Conservation (phyloP, 1,284 basidiomycete genomes). For the Pseudozyma tsukubaensis region DNA sequence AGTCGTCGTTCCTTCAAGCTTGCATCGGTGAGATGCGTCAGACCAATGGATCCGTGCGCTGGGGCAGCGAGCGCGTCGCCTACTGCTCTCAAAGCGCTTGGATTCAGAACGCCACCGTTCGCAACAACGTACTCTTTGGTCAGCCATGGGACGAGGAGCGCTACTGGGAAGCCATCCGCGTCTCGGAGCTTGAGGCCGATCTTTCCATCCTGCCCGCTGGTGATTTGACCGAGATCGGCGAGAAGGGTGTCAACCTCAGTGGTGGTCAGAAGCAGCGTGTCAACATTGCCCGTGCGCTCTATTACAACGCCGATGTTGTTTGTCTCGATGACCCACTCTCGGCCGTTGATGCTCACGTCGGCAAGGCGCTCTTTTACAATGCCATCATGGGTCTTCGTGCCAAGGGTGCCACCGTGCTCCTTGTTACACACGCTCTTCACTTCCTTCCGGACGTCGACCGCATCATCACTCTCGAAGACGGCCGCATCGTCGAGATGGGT, state of each 20-base stretch:
- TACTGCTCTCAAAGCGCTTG: conserved; percentile 88
- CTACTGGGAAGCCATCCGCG: conserved; percentile 67
- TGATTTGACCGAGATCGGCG: conserved; percentile 76
- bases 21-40: conserved; percentile 66
- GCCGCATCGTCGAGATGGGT: conserved; percentile 76
- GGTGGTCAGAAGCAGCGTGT: conserved; percentile 77
- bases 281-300: conserved; percentile 80
- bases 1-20: conserved; percentile 63
- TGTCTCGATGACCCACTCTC: conserved; percentile 81
- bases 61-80: conserved; percentile 71
- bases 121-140: conserved; percentile 72
- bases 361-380: conserved; percentile 67
- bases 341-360: conserved; percentile 71
- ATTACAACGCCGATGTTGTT: conserved; percentile 77
- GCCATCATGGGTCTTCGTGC: conserved; percentile 59
- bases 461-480: conserved; percentile 81
- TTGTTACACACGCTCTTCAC: conserved; percentile 70
- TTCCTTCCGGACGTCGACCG: conserved; percentile 75
- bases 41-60: conserved; percentile 55
- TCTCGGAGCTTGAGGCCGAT: conserved; percentile 71
- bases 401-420: conserved; percentile 59
- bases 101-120: conserved; percentile 85
- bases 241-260: conserved; percentile 72
- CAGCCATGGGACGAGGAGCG: conserved; percentile 72
- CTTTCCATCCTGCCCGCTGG: conserved; percentile 79